Base-by-base conservation (phyloP, 139 green algal species). In the Chlamydomonas schloesseri region DNA sequence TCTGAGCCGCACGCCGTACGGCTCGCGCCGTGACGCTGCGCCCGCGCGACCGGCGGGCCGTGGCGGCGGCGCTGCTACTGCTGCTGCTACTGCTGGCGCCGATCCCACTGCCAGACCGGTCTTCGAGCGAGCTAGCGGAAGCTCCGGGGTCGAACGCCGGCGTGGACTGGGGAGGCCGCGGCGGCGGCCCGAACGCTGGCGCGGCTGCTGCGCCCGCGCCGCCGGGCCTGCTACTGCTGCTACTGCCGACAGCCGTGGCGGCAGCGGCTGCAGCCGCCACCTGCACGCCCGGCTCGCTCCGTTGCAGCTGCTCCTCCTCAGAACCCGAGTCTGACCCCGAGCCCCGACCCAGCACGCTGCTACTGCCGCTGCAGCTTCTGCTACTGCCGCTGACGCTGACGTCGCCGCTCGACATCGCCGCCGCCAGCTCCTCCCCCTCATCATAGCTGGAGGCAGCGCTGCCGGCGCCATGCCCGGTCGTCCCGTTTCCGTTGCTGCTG, bases 11-110 rank as follows among this genome's bases (percentile, higher is more conserved):
- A 0, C 78, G 78, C 64, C 64, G 62, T 46, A 74, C 31, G 0
- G n/a, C 42, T 23, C 80, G 67, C 5, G 80, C 68, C 10, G 80
- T 70, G 0, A 23, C 34, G 53, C 67, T 86, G 10, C 78, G 78
- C 17, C 64, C 58, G 0, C 24, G 36, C 28, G 76, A 47, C 62
- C 71, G 34, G 33, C 69, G 69, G 21, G 26, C 3, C 34, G 17
- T 55, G 34, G 33, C 8, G 34, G 3, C 20, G n/a, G 50, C 21
- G 64, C 64, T 37, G n/a, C 50, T n/a, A 50, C 17, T 21, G 50
- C 65, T 84, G 60, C 62, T 6, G 65, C 14, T 29, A 1, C 42
- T 73, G 37, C 37, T 71, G 28, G 20, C 14, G 31, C 50, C 67
- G 17, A 47, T 70, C 13, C 53, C 53, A 50, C 28, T n/a, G 53